Base-by-base conservation (phyloP, 768 basidiomycete genomes). In the Boletellus sp. region DNA sequence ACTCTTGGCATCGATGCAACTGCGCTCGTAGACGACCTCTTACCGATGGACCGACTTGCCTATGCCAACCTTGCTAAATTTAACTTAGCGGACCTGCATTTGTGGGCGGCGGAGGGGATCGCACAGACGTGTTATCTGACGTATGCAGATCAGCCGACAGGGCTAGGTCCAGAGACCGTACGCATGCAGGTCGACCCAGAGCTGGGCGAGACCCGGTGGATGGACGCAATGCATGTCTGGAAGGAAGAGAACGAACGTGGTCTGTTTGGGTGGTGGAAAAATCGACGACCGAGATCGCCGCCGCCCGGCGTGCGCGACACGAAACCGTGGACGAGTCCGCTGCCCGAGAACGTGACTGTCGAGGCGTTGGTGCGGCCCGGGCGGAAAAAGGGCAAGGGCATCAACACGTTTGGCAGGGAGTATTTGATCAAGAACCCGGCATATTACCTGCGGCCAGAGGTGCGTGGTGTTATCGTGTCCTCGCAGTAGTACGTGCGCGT, bases 391-490 rank as follows among this genome's bases (percentile, higher is more conserved):
- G 42, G 41, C 26, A 40, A 26, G 19, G 20, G 6, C 4, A 15
- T 36, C 1, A 10, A 52, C 4, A 33, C 50, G 19, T 51, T 45
- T 12, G 68, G 65, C 31, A 71, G 77, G 54, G 89, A 90, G 58
- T 90, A 90, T 61, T 42, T 50, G 11, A 54, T 79, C 6, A 56
- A 58, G 45, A 74, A 73, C 34, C 5, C 65, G 3, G 72, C 57
- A 16, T 89, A 87, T 66, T 66, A 83, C 24, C 62, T 89, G 47
- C 67, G 89, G 23, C 88, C 88, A 1, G 87, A 90, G 79, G 87
- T 84, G 49, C 26, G 80, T 38, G 28, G 24, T 4, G 8, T 8
- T 8, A 26, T 28, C 28, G 28, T 28, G 8, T 28, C 28, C 3
- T 23, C 36, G n/a, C 42, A 8, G 20, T 6, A 24, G 19, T n/a